Evolutionary conservation across 169 alveolate genomes (phyloP).

Genomic region (Plasmodium inui): DNA sequence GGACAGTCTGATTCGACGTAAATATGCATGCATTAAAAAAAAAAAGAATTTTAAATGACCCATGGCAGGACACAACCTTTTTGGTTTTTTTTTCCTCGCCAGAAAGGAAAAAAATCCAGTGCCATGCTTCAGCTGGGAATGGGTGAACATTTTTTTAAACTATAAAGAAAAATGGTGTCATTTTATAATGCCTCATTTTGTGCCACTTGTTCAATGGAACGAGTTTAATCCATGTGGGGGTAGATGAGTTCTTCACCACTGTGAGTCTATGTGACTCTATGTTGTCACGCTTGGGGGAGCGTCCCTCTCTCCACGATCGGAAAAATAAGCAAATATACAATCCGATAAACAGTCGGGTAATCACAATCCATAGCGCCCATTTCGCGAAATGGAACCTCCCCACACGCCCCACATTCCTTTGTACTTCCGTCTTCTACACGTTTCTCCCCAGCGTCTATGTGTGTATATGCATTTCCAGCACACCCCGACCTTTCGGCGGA

Average conservation of each 20-base stretch:
- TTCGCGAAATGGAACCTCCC: not conserved
- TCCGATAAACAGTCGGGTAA: not conserved
- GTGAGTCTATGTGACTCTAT: not conserved
- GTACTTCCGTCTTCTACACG: not conserved
- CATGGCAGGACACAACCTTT: not conserved
- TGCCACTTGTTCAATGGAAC: not conserved
- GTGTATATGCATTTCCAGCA: not conserved
- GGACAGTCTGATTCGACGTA: not conserved
- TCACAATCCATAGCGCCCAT: not conserved
- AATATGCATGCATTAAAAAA: not conserved
- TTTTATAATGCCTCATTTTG: not conserved
- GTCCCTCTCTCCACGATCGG: not conserved
- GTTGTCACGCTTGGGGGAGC: not conserved
- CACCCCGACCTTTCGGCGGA: not conserved
- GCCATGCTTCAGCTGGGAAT: not conserved
- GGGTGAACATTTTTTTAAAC: not conserved
- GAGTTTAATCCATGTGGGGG: not conserved
- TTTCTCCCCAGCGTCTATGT: not conserved
- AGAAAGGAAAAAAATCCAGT: no score
- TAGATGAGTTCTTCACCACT: not conserved
- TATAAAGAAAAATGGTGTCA: not conserved
- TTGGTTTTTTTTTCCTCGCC: not conserved
- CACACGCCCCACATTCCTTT: not conserved
- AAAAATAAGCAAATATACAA: no score
- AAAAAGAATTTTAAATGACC: not conserved